Conservation (phyloP, 306 rosid genomes). For the Begonia loranthoides region DNA sequence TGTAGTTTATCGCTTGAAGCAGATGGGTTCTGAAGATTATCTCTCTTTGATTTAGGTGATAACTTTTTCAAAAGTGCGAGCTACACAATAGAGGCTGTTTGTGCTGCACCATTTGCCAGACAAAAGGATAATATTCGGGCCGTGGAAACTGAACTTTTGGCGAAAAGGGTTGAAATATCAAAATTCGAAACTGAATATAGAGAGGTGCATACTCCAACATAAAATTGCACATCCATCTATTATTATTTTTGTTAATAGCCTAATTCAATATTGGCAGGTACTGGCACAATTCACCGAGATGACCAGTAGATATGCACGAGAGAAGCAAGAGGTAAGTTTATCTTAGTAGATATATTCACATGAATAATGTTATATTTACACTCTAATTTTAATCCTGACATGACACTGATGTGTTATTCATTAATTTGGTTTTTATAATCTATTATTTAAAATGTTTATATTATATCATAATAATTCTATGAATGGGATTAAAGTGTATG, state of each 20-base stretch:
- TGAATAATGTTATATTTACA: not conserved
- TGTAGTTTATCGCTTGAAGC: conserved; percentile 13
- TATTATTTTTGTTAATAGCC: not conserved
- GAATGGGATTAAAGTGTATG: too few relatives aligned
- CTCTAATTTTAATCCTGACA: too few relatives aligned
- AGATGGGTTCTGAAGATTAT: conserved; percentile 7
- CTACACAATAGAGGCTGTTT: conserved; percentile 78
- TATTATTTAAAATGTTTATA: too few relatives aligned
- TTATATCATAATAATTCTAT: too few relatives aligned
- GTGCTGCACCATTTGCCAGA: conserved; percentile 58
- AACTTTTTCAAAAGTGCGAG: conserved; percentile 91
- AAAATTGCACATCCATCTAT: not conserved
- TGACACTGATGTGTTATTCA: too few relatives aligned
- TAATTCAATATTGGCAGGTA: conserved; percentile 40
- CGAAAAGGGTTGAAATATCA: conserved; percentile 83
- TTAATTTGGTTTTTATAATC: too few relatives aligned
- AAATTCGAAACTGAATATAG: conserved; percentile 94
- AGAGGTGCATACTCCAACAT: conserved; percentile 40
- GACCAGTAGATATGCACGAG: conserved; percentile 84
- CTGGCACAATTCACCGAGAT: conserved; percentile 87
- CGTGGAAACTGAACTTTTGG: conserved; percentile 67
- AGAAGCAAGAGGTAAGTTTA: conserved; percentile 77
- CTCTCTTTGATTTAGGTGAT: conserved; percentile 59
- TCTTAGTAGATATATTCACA: too few relatives aligned
- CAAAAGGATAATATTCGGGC: conserved; percentile 66